Evolutionary conservation across 1,284 basidiomycete genomes (phyloP).

Genomic region (Ceratobasidium sp.): DNA sequence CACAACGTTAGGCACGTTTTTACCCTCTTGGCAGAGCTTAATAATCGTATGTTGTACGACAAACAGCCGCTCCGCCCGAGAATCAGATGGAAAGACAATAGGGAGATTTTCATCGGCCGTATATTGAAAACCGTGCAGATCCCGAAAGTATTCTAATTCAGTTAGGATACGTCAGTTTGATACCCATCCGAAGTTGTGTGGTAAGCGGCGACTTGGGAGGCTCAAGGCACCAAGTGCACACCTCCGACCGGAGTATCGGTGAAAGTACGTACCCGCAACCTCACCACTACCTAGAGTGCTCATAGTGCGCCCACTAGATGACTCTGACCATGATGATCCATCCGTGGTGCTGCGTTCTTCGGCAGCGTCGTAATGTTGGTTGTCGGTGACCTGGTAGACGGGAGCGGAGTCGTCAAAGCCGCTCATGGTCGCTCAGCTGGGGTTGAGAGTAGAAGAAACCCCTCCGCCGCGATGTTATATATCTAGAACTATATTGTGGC

Average conservation of each 20-base stretch:
- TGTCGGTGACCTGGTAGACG: not conserved
- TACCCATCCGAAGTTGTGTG: too few relatives aligned
- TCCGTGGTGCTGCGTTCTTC: not conserved
- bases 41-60: slow-evolving; percentile 7
- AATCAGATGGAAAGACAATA: slow-evolving; percentile 13
- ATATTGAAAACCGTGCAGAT: slow-evolving; percentile 6
- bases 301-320: slow-evolving; percentile 22
- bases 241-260: too few relatives aligned
- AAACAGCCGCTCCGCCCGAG: not conserved
- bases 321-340: not conserved
- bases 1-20: not conserved
- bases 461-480: too few relatives aligned
- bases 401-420: not conserved
- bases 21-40: not conserved
- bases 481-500: too few relatives aligned
- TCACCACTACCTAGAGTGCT: slow-evolving; percentile 23
- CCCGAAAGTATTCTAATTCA: slow-evolving; percentile 7
- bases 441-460: not conserved
- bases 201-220: not conserved
- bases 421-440: not conserved
- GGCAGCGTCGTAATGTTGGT: not conserved
- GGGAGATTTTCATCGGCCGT: slow-evolving; percentile 17
- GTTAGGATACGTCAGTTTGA: too few relatives aligned
- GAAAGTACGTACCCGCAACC: slow-evolving; percentile 10
- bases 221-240: not conserved